phyloP scores from a whole-genome alignment of 2,329 filamentous ascomycete species.

The Cercospora nicotianae region DNA sequence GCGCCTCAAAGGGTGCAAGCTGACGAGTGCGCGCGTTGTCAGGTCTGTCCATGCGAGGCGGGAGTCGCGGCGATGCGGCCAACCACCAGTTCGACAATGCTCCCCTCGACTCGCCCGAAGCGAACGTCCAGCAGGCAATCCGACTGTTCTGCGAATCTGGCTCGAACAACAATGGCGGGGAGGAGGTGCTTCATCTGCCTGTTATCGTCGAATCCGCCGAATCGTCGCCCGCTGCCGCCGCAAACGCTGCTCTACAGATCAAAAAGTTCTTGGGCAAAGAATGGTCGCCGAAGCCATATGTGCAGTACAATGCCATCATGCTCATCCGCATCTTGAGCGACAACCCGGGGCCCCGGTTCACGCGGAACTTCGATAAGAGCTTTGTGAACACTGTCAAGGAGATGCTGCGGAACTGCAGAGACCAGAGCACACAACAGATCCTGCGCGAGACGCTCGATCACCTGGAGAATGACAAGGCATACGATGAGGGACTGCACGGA shows the following conservation, averaged over 20 bases:
- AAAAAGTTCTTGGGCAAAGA: constrained; percentile 79
- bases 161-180: constrained; percentile 58
- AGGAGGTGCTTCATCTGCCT: constrained; percentile 90
- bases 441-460: constrained; percentile 81
- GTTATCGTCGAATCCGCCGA: constrained; percentile 93
- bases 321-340: constrained; percentile 86
- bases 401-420: constrained; percentile 67
- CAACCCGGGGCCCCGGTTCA: constrained; percentile 88
- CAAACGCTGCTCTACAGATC: constrained; percentile 76
- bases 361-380: constrained; percentile 82
- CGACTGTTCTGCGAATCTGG: constrained; percentile 79
- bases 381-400: constrained; percentile 77
- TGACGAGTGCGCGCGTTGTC: background rate
- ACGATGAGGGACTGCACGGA: constrained; percentile 71
- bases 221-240: constrained; percentile 81
- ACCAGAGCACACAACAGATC: constrained; percentile 79
- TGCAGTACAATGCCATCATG: constrained; percentile 97
- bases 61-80: constrained; percentile 5
- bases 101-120: constrained; percentile 60
- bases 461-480: constrained; percentile 68
- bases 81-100: constrained; percentile 25
- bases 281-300: constrained; percentile 59
- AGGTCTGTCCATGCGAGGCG: constrained; percentile 10
- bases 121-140: constrained; percentile 64
- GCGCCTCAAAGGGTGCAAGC: background rate